A percentile compares a stretch with the other conserved stretches of the same genome.
phyloP scores from a whole-genome alignment of 1,284 basidiomycete genomes.

The Microstroma glucosiphilum region DNA sequence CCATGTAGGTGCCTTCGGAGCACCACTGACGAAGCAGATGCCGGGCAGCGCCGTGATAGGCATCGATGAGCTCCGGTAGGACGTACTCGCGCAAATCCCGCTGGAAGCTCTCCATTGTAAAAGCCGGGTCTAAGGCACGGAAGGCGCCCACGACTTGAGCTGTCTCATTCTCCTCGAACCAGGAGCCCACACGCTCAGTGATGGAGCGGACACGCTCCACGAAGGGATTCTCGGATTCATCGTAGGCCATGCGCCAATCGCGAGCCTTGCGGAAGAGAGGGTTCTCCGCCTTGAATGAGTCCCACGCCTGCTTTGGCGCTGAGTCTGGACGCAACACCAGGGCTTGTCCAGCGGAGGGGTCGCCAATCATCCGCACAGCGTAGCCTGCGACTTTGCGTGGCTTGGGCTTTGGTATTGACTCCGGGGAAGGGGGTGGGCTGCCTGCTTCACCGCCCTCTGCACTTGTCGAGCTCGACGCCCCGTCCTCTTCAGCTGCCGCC shows the following conservation, averaged over 20 bases:
- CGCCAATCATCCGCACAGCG: constrained; percentile 30
- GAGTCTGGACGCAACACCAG: constrained; percentile 42
- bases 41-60: constrained; percentile 81
- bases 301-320: constrained; percentile 38
- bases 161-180: constrained; percentile 96
- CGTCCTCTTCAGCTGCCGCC: constrained; percentile 10
- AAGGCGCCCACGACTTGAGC: constrained; percentile 84
- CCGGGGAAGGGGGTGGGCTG: neutral
- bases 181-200: constrained; percentile 75
- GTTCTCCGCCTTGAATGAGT: constrained; percentile 34
- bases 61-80: constrained; percentile 93
- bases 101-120: constrained; percentile 79
- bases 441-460: neutral
- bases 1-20: constrained; percentile 84
- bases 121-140: constrained; percentile 77
- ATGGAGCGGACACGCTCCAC: constrained; percentile 73
- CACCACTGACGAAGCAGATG: constrained; percentile 85
- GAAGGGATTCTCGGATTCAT: constrained; percentile 89
- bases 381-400: constrained; percentile 31
- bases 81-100: constrained; percentile 93
- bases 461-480: constrained; percentile 1
- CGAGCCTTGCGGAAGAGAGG: constrained; percentile 31
- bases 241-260: constrained; percentile 56
- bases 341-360: constrained; percentile 29
- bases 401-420: neutral